A percentile compares a stretch with the other conserved stretches of the same genome.
Conservation (phyloP, 208 protist genomes). For the Trichomonas vaginalis region DNA sequence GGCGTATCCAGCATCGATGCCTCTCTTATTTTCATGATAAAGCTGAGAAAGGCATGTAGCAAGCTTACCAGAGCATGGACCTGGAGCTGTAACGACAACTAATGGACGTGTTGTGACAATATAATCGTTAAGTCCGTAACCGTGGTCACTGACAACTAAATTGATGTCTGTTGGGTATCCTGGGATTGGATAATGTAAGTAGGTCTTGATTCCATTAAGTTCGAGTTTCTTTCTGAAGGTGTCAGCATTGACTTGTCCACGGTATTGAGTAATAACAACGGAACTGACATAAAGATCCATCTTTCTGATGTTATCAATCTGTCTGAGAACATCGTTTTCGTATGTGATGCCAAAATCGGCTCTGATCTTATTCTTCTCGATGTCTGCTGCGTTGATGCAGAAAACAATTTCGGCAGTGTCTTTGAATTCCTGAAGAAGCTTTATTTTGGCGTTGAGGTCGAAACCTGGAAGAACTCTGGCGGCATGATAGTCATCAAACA, state of each 20-base stretch:
- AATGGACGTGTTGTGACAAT: not conserved
- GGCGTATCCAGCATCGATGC: not conserved
- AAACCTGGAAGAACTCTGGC: not conserved
- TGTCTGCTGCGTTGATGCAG: not conserved
- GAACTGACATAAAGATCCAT: not conserved
- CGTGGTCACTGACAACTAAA: not conserved
- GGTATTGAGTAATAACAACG: not conserved
- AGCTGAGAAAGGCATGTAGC: not conserved
- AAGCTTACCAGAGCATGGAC: not conserved
- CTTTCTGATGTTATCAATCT: not conserved
- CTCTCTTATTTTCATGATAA: not conserved
- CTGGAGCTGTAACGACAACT: not conserved
- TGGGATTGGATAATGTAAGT: not conserved
- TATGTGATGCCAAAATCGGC: not conserved
- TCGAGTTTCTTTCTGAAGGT: not conserved
- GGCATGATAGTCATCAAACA: not conserved
- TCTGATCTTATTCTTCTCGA: not conserved
- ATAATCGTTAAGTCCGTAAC: not conserved
- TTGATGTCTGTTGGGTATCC: not conserved
- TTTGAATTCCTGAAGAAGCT: not conserved
- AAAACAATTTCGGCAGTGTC: not conserved
- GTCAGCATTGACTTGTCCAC: not conserved
- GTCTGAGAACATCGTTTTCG: not conserved
- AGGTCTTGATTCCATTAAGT: not conserved
- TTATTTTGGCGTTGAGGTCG: not conserved